Conservation (phyloP, 352 stramenopile species). For the Phytophthora multivora region DNA sequence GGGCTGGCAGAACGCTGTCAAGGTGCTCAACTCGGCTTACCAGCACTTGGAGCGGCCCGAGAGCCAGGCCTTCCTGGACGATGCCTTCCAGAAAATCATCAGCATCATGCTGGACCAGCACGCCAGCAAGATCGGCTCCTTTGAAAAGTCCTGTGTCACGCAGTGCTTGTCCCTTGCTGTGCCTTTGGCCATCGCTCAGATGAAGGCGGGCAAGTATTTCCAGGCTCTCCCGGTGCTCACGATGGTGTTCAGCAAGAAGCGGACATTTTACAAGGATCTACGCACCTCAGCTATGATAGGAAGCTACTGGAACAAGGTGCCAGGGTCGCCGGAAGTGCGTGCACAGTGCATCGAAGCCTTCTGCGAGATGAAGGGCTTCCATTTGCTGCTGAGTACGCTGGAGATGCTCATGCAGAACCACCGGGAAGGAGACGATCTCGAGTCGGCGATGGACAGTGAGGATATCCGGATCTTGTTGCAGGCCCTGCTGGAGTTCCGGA, state of each 20-base stretch:
- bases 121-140: conserved; percentile 85
- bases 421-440: conserved; percentile 45
- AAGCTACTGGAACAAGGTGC: conserved; percentile 90
- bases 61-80: conserved; percentile 79
- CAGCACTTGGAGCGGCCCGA: conserved; percentile 71
- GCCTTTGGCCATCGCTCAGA: conserved; percentile 69
- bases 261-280: conserved; percentile 90
- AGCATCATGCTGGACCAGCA: conserved; percentile 92
- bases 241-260: conserved; percentile 91
- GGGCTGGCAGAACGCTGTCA: conserved; percentile 90
- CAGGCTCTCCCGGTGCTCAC: conserved; percentile 73
- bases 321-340: conserved; percentile 80
- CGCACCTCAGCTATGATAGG: conserved; percentile 88
- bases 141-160: conserved; percentile 88
- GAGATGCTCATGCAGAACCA: conserved; percentile 70
- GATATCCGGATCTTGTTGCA: conserved; percentile 83
- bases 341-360: conserved; percentile 85
- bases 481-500: conserved; percentile 77
- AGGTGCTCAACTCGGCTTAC: conserved; percentile 79
- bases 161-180: conserved; percentile 75
- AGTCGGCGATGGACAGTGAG: conserved; percentile 74
- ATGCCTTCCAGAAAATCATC: conserved; percentile 79
- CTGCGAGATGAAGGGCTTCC: conserved; percentile 82
- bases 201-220: conserved; percentile 71
- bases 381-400: conserved; percentile 71